A percentile compares a stretch with the other conserved stretches of the same genome.
phyloP scores from a whole-genome alignment of 2,329 filamentous ascomycete species.

The Fusarium concolor region DNA sequence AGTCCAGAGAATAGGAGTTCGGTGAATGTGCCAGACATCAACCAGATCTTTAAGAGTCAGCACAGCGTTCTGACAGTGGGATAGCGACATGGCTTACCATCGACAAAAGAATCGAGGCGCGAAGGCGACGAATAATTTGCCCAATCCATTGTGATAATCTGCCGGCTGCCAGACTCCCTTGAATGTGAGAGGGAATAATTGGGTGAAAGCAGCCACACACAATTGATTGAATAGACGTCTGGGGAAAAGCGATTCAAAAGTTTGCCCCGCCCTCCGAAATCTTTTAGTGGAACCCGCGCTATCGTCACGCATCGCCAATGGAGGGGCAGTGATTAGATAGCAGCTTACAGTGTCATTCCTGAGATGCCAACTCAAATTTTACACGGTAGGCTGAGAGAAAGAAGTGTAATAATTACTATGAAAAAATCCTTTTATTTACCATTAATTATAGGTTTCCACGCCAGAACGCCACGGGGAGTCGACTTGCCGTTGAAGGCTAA shows the following conservation, averaged over 20 bases:
- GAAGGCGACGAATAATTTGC: conserved; percentile 42
- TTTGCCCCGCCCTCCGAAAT: conserved; percentile 41
- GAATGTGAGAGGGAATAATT: conserved; percentile 1
- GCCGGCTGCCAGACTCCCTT: conserved; percentile 18
- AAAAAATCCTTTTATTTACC: not conserved
- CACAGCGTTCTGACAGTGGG: not conserved
- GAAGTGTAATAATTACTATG: too few relatives aligned
- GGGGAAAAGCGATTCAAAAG: conserved; percentile 37
- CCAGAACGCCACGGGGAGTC: too few relatives aligned
- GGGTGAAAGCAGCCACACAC: conserved; percentile 21
- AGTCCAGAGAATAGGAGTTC: conserved; percentile 58
- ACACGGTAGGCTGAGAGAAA: too few relatives aligned
- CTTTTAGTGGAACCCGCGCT: conserved; percentile 38
- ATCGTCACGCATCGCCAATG: conserved; percentile 44
- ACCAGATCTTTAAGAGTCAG: conserved; percentile 50
- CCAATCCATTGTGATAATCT: conserved; percentile 42
- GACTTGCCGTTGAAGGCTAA: too few relatives aligned
- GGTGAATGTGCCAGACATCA: conserved; percentile 60
- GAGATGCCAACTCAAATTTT: not conserved
- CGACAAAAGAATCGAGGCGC: conserved; percentile 42
- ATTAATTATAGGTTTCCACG: not conserved
- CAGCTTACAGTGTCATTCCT: not conserved
- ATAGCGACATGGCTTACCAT: conserved; percentile 33
- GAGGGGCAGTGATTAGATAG: conserved; percentile 40
- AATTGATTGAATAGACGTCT: conserved; percentile 26